Evolutionary conservation across 345 rosid genomes (phyloP), one percentile per base, ranked within the genome.

Genomic region (Bruguiera parviflora): DNA sequence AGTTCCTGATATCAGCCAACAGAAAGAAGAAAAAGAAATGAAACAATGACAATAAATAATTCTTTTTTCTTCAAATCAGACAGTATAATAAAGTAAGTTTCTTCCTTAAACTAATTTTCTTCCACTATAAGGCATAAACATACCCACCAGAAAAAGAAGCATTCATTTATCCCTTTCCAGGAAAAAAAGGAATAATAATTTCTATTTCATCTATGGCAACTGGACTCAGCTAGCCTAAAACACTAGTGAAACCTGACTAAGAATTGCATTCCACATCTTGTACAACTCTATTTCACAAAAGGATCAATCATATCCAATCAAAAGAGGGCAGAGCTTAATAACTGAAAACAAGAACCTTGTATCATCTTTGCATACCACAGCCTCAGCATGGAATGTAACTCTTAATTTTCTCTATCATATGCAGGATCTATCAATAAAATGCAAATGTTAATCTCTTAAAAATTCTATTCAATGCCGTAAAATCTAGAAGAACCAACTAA

Each of bases 1-100:
- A 90, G 84, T 69, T 88, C 91, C 96, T 90, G 79, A 56, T 13
- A 68, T 69, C 46, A 81, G 25, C n/a, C 53, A 24, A 32, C 52
- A 66, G 52, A 32, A 27, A 58, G 7, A 18, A 11, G 18, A 43
- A 13, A 43, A 43, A 43, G 1, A 43, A 43, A 43, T 43, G 3
- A 43, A 43, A 43, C 49, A 16, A 56, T 43, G 49, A 68, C 22
- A 60, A 65, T 32, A 39, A 58, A 53, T 24, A 61, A 29, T 22
- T 20, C 20, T 16, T 67, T 49, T 58, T 55, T 35, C 27, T 46
- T 61, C 35, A 47, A 37, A 73, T 28, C 6, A 27, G 19, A 57
- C 31, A 56, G 60, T 65, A 64, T 60, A 29, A 58, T 31, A 33
- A 43, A 43, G 15, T 43, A 43, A 11, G 18, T 43, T 43, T 43